phyloP scores from a whole-genome alignment of 192 early-diverging fungal genomes.

The Coemansia sp. region DNA sequence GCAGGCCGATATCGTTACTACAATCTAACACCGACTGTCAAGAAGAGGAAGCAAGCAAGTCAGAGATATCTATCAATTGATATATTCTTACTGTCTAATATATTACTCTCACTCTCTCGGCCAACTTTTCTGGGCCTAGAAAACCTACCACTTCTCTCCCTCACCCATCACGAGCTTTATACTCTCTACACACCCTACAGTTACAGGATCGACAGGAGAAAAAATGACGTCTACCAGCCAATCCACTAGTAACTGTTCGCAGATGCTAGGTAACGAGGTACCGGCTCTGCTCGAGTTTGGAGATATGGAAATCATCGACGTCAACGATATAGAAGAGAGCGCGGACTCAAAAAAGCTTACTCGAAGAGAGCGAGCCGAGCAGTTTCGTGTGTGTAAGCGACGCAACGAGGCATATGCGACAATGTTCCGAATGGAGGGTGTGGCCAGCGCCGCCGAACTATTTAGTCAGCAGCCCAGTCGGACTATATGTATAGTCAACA shows the following conservation, averaged over 20 bases:
- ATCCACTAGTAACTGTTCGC: not conserved
- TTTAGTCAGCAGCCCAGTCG: constrained; percentile 19
- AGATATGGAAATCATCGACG: not conserved
- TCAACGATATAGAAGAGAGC: not conserved
- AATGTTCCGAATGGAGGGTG: constrained; percentile 11
- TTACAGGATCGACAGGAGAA: not conserved
- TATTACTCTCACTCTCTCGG: too few species aligned
- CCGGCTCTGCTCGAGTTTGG: not conserved
- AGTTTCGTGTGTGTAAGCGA: constrained; percentile 10
- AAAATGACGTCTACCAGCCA: not conserved
- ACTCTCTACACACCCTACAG: not conserved
- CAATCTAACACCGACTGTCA: too few species aligned
- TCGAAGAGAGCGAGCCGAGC: constrained; percentile 15
- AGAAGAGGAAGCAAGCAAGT: too few species aligned
- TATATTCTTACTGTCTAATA: too few species aligned
- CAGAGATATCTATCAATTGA: too few species aligned
- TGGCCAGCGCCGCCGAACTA: not conserved
- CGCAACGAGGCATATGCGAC: constrained; percentile 23
- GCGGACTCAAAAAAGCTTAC: not conserved
- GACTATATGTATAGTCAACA: constrained; percentile 36
- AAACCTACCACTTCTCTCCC: too few species aligned
- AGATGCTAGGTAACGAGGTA: not conserved
- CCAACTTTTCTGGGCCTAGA: too few species aligned
- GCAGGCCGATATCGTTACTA: too few species aligned
- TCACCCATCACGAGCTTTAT: not conserved